A percentile compares a stretch with the other conserved stretches of the same genome.
Evolutionary conservation across 768 basidiomycete species (phyloP).

Genomic region (Cystobasidium onofrii): DNA sequence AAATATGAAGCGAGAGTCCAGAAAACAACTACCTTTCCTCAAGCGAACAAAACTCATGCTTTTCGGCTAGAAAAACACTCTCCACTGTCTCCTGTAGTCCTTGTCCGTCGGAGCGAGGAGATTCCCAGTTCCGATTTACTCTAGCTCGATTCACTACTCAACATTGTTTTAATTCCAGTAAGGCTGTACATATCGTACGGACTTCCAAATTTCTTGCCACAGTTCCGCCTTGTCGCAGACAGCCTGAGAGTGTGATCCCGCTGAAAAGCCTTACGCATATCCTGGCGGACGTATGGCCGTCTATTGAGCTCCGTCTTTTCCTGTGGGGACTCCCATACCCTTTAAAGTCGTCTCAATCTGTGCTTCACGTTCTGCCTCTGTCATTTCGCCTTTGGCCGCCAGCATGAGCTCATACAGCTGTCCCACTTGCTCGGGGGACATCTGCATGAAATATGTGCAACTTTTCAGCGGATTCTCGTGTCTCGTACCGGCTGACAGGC

Average conservation of each 20-base stretch:
- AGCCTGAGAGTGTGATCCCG: no score
- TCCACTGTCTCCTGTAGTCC: neutral
- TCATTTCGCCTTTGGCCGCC: slow-evolving; percentile 58
- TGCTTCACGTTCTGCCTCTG: slow-evolving; percentile 27
- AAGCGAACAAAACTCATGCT: slow-evolving; percentile 32
- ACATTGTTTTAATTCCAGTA: no score
- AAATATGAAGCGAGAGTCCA: slow-evolving; percentile 32
- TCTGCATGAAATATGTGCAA: slow-evolving; percentile 51
- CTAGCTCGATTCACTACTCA: no score
- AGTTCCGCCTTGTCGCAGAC: no score
- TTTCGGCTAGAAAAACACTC: slow-evolving; percentile 30
- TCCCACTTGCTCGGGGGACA: slow-evolving; percentile 81
- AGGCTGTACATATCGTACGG: no score
- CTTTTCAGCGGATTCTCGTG: neutral
- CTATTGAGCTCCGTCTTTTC: neutral
- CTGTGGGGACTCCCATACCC: slow-evolving; percentile 16
- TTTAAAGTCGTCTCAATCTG: slow-evolving; percentile 7
- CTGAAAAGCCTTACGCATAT: no score
- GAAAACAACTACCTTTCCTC: slow-evolving; percentile 30
- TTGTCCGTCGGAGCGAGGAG: no score
- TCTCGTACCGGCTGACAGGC: slow-evolving; percentile 40
- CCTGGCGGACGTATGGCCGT: no score
- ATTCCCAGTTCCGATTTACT: no score
- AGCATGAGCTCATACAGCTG: slow-evolving; percentile 94
- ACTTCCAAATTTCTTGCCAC: no score